These are phyloP conservation scores for Chloromonas sp. DNA, from an alignment of 163 green algal species.

Conservation along the genomic window DNA sequence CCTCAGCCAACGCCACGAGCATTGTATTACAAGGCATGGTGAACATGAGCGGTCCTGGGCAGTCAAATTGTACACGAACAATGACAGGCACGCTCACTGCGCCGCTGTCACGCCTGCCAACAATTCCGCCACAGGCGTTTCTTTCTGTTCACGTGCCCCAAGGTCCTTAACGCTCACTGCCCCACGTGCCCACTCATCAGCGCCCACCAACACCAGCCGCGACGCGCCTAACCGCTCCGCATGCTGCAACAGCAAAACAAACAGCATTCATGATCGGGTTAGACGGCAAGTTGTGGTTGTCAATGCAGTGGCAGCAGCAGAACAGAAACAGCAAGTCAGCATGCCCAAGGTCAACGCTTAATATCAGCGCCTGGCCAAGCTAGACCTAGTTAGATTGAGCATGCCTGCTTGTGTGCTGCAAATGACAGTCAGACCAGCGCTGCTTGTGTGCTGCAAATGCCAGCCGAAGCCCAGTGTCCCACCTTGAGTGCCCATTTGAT, in stretches of 20 bases:
- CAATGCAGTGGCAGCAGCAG: neutral
- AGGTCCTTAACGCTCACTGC: slow-evolving; percentile 86
- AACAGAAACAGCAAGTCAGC: neutral
- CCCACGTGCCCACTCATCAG: slow-evolving; percentile 76
- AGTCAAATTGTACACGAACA: neutral
- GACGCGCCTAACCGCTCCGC: slow-evolving; percentile 66
- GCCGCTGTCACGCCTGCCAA: neutral
- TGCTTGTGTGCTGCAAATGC: neutral
- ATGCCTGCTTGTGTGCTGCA: neutral
- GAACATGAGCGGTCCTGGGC: neutral
- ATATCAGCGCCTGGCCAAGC: neutral
- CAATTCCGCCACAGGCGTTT: slow-evolving; percentile 65
- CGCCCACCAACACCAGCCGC: slow-evolving; percentile 83
- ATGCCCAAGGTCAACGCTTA: neutral
- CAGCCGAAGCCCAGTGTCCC: neutral
- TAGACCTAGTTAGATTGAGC: neutral
- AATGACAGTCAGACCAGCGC: too few species aligned
- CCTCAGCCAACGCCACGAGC: neutral
- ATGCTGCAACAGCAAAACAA: neutral
- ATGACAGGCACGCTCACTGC: neutral
- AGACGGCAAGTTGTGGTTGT: too few species aligned
- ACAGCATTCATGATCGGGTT: neutral
- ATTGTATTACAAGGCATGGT: neutral
- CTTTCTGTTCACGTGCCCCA: slow-evolving; percentile 63
- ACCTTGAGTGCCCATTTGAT: slow-evolving; percentile 92